Conservation (phyloP, 495 filamentous ascomycete genomes). For the Neurospora africana region DNA sequence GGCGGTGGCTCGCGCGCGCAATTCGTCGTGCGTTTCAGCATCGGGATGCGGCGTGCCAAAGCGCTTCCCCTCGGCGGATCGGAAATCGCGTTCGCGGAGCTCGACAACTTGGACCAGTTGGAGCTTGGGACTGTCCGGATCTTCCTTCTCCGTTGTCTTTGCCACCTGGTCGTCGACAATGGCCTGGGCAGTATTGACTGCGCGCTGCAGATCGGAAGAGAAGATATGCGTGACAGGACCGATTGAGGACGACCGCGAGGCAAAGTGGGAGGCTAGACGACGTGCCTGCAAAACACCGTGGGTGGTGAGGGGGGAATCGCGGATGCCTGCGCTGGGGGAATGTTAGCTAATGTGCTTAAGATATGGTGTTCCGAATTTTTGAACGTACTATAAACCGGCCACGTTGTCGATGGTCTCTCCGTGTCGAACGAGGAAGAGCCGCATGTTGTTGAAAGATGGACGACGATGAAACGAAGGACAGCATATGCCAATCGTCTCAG, state of each 20-base stretch:
- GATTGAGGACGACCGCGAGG: constrained; percentile 27
- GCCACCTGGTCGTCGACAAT: constrained; percentile 44
- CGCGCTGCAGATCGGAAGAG: constrained; percentile 69
- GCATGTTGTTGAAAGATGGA: constrained; percentile 35
- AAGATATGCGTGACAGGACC: constrained; percentile 52
- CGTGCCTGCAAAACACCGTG: constrained; percentile 71
- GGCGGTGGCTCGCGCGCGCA: constrained; percentile 46
- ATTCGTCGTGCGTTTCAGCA: constrained; percentile 52
- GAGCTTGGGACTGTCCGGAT: background rate
- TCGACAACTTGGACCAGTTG: constrained; percentile 38
- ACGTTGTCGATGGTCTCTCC: constrained; percentile 86
- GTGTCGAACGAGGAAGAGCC: constrained; percentile 70
- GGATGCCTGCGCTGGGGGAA: constrained; percentile 56
- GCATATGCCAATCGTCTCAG: background rate
- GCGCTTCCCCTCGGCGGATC: constrained; percentile 53
- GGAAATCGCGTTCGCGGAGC: constrained; percentile 66
- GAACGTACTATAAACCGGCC: constrained; percentile 56
- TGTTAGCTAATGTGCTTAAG: constrained; percentile 4
- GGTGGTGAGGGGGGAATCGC: constrained; percentile 69
- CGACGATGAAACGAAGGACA: background rate
- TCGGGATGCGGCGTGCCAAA: constrained; percentile 22
- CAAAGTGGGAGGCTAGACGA: constrained; percentile 51
- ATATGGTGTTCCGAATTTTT: background rate
- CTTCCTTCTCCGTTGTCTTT: background rate
- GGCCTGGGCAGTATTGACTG: constrained; percentile 57